Conservation (phyloP, 2,329 filamentous ascomycete genomes). For the Laburnicola sp. region DNA sequence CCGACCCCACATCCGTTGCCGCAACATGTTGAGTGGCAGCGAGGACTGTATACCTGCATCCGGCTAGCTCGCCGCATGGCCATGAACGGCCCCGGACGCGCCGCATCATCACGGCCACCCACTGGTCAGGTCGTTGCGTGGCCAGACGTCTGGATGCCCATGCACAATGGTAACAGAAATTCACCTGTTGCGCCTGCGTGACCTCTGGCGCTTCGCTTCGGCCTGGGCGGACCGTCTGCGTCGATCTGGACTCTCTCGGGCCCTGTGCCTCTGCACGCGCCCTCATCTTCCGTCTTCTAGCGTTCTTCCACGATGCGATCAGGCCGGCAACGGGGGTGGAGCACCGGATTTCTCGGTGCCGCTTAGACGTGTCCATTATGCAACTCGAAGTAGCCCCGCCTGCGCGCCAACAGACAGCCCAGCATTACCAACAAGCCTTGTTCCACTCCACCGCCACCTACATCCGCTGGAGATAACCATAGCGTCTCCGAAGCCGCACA, state of each 20-base stretch:
- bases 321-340: background rate
- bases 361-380: background rate
- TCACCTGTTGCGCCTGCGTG: background rate
- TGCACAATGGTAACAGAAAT: background rate
- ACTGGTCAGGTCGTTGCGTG: background rate
- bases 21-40: background rate
- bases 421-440: background rate
- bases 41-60: constrained; percentile 8
- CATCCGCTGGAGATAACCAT: constrained; percentile 1
- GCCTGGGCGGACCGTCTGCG: background rate
- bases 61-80: constrained; percentile 1
- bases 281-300: background rate
- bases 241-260: background rate
- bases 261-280: too few relatives aligned
- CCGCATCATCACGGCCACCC: constrained; percentile 7
- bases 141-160: constrained; percentile 7
- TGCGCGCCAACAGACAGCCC: background rate
- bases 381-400: background rate
- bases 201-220: background rate
- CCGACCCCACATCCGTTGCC: constrained; percentile 8
- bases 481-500: background rate
- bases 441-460: constrained; percentile 1
- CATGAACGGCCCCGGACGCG: background rate
- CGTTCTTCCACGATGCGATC: background rate
- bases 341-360: too few relatives aligned